Evolutionary conservation across 371 early-diverging fungal genomes (phyloP), one percentile per base, ranked within the genome.

Genomic region (Mucor mucedo): DNA sequence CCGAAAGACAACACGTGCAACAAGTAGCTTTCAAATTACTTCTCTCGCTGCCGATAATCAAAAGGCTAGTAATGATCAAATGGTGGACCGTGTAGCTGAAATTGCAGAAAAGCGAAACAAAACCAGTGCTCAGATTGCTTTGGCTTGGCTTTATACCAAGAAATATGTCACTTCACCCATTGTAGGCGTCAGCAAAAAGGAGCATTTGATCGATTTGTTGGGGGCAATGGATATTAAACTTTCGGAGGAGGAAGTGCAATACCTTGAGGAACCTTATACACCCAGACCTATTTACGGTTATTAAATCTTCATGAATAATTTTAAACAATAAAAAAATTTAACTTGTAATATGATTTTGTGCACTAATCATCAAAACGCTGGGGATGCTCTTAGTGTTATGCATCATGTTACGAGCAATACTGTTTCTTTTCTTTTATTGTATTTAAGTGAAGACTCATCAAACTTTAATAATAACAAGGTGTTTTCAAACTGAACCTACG

Each of bases 131-230:
- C 70, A 69, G 40, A 61, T 69, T 29, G 59, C 50, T 27, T 68
- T 85, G 30, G 83, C 85, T 8, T 85, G 84, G 85, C 30, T 81
- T 11, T 55, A 69, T 27, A 54, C 65, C n/a, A 81, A 82, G 33
- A 52, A 63, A 1, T 62, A 62, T 55, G 75, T 84, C 13, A 68
- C 77, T 4, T 45, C 76, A 5, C 76, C 82, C 29, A 78, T 84
- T 58, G 65, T 80, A 27, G 85, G 83, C 38, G 56, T 73, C 27
- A 67, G 60, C 27, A 81, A 75, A 53, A 60, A 38, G 13, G 50
- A 69, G n/a, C 69, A 79, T 47, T 41, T 81, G 32, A 53, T 62
- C 21, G 84, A 84, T 61, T 49, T 74, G 21, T 32, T 82, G 1
- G 70, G 49, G 3, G 64, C 82, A n/a, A 38, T 75, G 10, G 49